phyloP scores from a whole-genome alignment of 2,329 filamentous ascomycete genomes.

The Cytospora piceicola region DNA sequence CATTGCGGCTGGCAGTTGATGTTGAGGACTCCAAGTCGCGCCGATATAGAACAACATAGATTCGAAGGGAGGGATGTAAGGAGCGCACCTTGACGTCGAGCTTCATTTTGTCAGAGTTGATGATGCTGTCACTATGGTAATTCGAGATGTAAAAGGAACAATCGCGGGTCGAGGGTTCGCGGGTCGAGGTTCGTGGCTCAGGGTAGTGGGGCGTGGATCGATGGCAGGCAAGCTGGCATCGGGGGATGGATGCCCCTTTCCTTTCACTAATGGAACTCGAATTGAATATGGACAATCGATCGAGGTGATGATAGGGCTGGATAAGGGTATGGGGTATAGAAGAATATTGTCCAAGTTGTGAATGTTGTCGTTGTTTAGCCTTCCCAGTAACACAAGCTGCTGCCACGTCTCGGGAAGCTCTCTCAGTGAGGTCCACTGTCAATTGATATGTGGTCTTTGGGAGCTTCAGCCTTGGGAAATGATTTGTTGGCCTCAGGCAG shows the following conservation, averaged over 20 bases:
- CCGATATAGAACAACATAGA: neutral
- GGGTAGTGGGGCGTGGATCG: constrained; percentile 21
- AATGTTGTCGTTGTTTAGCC: constrained; percentile 17
- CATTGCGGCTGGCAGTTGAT: neutral
- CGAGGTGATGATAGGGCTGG: neutral
- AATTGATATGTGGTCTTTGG: constrained; percentile 32
- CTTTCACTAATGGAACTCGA: constrained; percentile 1
- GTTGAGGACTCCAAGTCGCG: neutral
- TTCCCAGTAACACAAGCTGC: constrained; percentile 15
- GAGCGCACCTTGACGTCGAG: constrained; percentile 34
- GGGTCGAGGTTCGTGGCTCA: constrained; percentile 1
- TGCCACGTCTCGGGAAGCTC: constrained; percentile 28
- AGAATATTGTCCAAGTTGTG: constrained; percentile 5
- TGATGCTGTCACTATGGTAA: constrained; percentile 10
- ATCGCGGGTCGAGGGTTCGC: constrained; percentile 12
- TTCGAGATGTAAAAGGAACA: neutral
- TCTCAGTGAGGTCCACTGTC: constrained; percentile 13
- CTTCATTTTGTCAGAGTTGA: constrained; percentile 35
- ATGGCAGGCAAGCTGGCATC: constrained; percentile 26
- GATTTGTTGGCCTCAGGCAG: constrained; percentile 25
- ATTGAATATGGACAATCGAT: neutral
- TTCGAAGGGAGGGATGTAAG: neutral
- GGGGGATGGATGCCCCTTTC: constrained; percentile 2
- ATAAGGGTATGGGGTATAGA: constrained; percentile 1
- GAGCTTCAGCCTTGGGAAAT: constrained; percentile 22